Evolutionary conservation across 2,329 filamentous ascomycete species (phyloP).

Genomic region (Ciborinia camelliae): DNA sequence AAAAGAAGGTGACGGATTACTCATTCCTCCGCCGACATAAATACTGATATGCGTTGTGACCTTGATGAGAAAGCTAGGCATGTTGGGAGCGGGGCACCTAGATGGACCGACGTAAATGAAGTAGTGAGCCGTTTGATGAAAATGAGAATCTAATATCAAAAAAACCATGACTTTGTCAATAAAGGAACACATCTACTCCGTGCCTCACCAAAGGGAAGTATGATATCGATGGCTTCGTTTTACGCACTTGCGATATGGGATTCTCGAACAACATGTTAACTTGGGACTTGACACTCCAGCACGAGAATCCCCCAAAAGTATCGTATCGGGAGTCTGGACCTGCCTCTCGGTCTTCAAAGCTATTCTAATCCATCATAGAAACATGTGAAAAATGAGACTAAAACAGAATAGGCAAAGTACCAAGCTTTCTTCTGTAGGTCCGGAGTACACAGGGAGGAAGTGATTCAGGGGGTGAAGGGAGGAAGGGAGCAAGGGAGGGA

Average conservation of each 20-base stretch:
- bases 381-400: not conserved
- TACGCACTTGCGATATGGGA: not conserved
- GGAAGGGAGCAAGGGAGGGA: no score
- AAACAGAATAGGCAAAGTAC: not conserved
- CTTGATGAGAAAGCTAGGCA: no score
- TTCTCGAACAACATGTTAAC: not conserved
- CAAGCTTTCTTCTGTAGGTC: not conserved
- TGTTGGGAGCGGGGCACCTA: no score
- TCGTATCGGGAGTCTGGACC: not conserved
- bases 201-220: not conserved
- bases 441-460: no score
- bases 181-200: not conserved
- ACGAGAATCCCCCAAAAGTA: not conserved
- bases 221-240: not conserved
- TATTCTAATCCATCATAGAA: no score
- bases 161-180: not conserved
- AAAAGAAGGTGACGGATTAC: not conserved
- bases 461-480: no score
- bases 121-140: not conserved
- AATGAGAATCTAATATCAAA: no score
- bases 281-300: not conserved
- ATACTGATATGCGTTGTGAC: not conserved
- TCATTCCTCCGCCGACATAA: not conserved
- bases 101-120: no score
- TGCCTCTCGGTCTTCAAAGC: no score